A percentile compares a stretch with the other conserved stretches of the same genome.
These are phyloP conservation scores for Globisporangium irregulare DNA, from an alignment of 352 stramenopile genomes.

Conservation along the genomic window DNA sequence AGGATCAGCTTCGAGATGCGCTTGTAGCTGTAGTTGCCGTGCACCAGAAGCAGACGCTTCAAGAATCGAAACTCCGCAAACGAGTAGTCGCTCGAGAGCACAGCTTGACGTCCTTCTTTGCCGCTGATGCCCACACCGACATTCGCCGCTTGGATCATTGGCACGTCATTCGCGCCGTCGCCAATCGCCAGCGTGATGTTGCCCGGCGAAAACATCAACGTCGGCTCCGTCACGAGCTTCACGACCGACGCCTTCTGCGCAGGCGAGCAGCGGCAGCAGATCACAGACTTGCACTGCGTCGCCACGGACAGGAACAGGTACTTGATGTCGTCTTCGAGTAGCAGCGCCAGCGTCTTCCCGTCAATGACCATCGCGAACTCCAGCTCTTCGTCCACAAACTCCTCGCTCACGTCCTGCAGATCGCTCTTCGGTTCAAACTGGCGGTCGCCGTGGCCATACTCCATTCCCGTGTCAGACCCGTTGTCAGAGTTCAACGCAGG, in stretches of 20 bases:
- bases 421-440: constrained; percentile 66
- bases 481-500: constrained; percentile 51
- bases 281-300: constrained; percentile 88
- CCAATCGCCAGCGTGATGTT: constrained; percentile 88
- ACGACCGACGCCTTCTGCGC: constrained; percentile 85
- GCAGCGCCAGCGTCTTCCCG: constrained; percentile 76
- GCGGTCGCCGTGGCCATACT: constrained; percentile 56
- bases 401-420: constrained; percentile 30
- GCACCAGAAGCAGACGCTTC: constrained; percentile 77
- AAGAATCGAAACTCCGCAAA: constrained; percentile 84
- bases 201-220: constrained; percentile 83
- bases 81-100: constrained; percentile 83
- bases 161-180: constrained; percentile 84
- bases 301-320: constrained; percentile 86
- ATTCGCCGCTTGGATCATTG: constrained; percentile 88
- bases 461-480: constrained; percentile 49
- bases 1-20: constrained; percentile 87
- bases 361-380: constrained; percentile 92
- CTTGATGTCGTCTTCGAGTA: constrained; percentile 88
- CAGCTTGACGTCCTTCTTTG: constrained; percentile 83
- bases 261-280: constrained; percentile 84
- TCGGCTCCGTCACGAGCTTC: constrained; percentile 84
- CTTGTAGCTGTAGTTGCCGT: constrained; percentile 91
- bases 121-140: constrained; percentile 84
- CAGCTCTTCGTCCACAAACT: constrained; percentile 71